Percentiles rank a stretch among this genome's conserved stretches.
Evolutionary conservation across 768 basidiomycete species (phyloP).

Genomic region (Termitomyces sp.): DNA sequence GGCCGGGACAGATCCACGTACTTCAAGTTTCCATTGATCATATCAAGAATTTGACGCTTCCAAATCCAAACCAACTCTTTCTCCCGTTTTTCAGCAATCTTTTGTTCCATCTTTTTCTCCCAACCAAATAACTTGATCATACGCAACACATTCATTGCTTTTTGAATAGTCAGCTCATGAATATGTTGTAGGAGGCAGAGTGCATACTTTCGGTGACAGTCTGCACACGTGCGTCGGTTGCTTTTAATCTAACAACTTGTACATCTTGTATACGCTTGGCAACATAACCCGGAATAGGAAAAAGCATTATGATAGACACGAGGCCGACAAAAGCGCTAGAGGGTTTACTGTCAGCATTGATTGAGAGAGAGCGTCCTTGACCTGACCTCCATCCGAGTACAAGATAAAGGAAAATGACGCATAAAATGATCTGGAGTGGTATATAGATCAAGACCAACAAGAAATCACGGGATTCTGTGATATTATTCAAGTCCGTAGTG

Average conservation of each 20-base stretch:
- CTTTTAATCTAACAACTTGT: slow-evolving; percentile 47
- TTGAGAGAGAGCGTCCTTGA: not conserved
- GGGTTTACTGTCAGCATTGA: not conserved
- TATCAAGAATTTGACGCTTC: slow-evolving; percentile 44
- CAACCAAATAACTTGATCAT: slow-evolving; percentile 73
- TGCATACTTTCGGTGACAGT: slow-evolving; percentile 51
- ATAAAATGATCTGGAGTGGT: slow-evolving; percentile 34
- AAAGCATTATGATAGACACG: slow-evolving; percentile 40
- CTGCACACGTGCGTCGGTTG: slow-evolving; percentile 54
- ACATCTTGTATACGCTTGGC: slow-evolving; percentile 40
- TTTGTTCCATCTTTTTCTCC: slow-evolving; percentile 49
- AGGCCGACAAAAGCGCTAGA: slow-evolving; percentile 54
- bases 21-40: slow-evolving; percentile 40
- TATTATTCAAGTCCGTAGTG: slow-evolving; percentile 50
- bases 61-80: slow-evolving; percentile 52
- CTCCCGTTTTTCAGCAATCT: slow-evolving; percentile 51
- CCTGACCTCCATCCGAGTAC: slow-evolving; percentile 44
- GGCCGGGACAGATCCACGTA: slow-evolving; percentile 17
- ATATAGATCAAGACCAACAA: slow-evolving; percentile 29
- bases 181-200: slow-evolving; percentile 12
- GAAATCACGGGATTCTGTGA: slow-evolving; percentile 30
- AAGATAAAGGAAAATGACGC: slow-evolving; percentile 36
- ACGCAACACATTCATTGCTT: slow-evolving; percentile 51
- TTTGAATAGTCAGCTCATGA: slow-evolving; percentile 11
- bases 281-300: slow-evolving; percentile 55